These are phyloP conservation scores for Myxozyma udenii DNA, from an alignment of 805 yeast species.

Conservation along the genomic window DNA sequence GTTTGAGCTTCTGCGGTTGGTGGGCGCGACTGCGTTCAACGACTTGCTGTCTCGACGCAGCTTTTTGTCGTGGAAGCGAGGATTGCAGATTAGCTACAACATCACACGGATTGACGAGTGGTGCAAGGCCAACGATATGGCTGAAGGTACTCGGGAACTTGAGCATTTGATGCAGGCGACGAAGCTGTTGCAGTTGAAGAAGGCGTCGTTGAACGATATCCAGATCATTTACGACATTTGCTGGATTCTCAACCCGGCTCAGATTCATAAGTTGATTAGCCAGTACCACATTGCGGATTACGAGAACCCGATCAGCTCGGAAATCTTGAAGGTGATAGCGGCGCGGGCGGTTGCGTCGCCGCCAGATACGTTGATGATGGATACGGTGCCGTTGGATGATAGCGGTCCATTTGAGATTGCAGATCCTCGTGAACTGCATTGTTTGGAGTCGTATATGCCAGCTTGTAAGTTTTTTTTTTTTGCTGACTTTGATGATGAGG, in stretches of 20 bases:
- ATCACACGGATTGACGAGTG: conserved; percentile 96
- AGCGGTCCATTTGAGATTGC: conserved; percentile 44
- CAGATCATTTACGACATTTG: conserved; percentile 92
- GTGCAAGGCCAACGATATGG: conserved; percentile 91
- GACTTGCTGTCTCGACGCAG: conserved; percentile 92
- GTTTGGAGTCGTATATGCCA: conserved; percentile 68
- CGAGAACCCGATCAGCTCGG: conserved; percentile 85
- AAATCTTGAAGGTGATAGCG: conserved; percentile 76
- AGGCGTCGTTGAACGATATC: conserved; percentile 83
- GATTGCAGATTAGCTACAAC: conserved; percentile 92
- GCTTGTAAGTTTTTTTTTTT: conserved; percentile 54
- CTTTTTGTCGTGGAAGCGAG: conserved; percentile 96
- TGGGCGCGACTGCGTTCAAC: conserved; percentile 91
- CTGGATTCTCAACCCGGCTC: conserved; percentile 89
- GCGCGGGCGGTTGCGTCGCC: conserved; percentile 46
- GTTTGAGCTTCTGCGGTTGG: conserved; percentile 74
- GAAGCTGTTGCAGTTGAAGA: conserved; percentile 85
- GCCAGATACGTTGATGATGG: conserved; percentile 39
- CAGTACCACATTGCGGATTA: conserved; percentile 91
- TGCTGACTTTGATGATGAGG: neutral
- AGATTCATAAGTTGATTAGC: conserved; percentile 84
- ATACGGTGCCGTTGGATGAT: conserved; percentile 42
- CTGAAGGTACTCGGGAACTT: conserved; percentile 79
- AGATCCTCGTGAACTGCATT: conserved; percentile 68
- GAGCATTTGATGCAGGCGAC: conserved; percentile 90